These are phyloP conservation scores for Irpex sp. DNA, from an alignment of 1,284 basidiomycete species.

Conservation along the genomic window DNA sequence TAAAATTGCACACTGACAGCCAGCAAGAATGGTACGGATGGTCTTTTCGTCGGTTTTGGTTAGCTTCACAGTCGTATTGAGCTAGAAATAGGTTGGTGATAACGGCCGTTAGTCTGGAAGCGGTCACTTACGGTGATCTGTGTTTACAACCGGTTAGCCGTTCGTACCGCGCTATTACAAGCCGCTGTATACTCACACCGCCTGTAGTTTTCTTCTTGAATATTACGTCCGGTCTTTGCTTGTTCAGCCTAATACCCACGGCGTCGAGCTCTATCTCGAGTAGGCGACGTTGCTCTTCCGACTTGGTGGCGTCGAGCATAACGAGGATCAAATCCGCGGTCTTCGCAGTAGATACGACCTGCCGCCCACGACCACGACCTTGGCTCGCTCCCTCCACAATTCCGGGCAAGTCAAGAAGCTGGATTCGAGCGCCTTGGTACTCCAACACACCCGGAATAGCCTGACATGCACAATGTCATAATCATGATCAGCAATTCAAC, in stretches of 20 bases:
- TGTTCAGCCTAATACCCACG: constrained; percentile 94
- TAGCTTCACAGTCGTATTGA: constrained; percentile 88
- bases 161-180: constrained; percentile 2
- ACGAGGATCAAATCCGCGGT: constrained; percentile 95
- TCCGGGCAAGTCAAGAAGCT: constrained; percentile 94
- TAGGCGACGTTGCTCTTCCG: constrained; percentile 85
- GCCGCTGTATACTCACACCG: constrained; percentile 57
- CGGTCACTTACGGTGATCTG: constrained; percentile 48
- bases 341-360: constrained; percentile 94
- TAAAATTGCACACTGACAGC: constrained; percentile 49
- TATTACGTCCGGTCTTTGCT: constrained; percentile 82
- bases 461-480: constrained; percentile 31
- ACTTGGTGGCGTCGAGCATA: constrained; percentile 97
- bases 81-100: constrained; percentile 37
- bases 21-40: constrained; percentile 85
- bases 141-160: neutral
- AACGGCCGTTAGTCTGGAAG: neutral
- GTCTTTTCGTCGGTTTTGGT: constrained; percentile 96
- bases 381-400: constrained; percentile 97
- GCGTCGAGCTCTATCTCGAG: constrained; percentile 94
- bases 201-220: constrained; percentile 88
- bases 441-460: constrained; percentile 95
- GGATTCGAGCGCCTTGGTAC: constrained; percentile 90
- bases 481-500: neutral
- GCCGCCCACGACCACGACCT: constrained; percentile 90